Percentiles rank a stretch among this genome's conserved stretches.
Conservation (phyloP, 2,329 filamentous ascomycete genomes). For the Colletotrichum tamarilloi region DNA sequence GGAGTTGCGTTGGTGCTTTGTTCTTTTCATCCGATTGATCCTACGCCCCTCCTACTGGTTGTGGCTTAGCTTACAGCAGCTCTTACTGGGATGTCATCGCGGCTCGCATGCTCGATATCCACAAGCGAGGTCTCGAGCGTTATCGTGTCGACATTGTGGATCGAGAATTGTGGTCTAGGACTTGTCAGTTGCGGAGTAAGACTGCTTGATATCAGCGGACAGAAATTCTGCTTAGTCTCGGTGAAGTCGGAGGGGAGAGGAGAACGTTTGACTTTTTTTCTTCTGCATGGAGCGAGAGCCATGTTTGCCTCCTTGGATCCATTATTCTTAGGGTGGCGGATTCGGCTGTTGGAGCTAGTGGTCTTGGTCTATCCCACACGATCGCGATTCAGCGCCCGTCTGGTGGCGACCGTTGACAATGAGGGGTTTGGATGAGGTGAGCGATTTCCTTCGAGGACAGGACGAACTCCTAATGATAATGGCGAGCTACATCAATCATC, state of each 20-base stretch:
- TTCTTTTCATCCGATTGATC: background rate
- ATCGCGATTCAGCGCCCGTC: background rate
- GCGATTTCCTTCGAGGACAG: background rate
- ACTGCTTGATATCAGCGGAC: background rate
- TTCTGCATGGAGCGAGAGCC: background rate
- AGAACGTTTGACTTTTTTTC: background rate
- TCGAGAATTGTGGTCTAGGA: background rate
- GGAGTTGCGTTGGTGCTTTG: background rate
- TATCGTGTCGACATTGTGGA: constrained; percentile 17
- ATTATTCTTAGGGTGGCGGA: background rate
- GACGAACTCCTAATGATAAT: background rate
- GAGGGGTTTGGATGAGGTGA: background rate
- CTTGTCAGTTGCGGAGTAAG: background rate
- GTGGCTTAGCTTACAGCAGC: background rate
- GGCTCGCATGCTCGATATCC: constrained; percentile 2
- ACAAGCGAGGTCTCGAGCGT: background rate
- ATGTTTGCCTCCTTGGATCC: background rate
- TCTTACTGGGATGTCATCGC: background rate
- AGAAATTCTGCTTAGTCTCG: background rate
- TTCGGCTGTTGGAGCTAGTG: background rate
- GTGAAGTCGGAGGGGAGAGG: background rate
- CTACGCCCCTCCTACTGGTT: constrained; percentile 12
- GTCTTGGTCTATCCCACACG: background rate
- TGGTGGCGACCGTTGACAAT: background rate
- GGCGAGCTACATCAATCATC: background rate